Percentiles rank a stretch among this genome's conserved stretches.
phyloP scores from a whole-genome alignment of 768 basidiomycete genomes.

The Lenzites betulinus region DNA sequence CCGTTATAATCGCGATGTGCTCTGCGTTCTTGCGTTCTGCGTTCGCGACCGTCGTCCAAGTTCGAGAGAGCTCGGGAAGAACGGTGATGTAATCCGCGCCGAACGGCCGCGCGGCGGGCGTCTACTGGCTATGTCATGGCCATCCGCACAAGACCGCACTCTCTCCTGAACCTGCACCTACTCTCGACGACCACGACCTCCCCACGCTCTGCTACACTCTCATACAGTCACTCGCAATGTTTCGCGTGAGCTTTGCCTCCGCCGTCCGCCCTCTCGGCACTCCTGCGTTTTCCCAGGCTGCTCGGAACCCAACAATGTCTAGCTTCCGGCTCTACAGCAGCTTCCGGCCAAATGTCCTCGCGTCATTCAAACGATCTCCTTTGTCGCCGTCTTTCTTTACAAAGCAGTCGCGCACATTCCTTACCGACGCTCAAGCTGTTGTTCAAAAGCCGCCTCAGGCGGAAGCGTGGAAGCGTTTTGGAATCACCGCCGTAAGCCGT shows the following conservation, averaged over 20 bases:
- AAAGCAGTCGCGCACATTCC: constrained; percentile 46
- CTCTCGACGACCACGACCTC: background rate
- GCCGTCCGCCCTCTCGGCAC: constrained; percentile 26
- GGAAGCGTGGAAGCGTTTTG: constrained; percentile 51
- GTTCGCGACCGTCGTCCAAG: background rate
- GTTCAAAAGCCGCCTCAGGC: constrained; percentile 39
- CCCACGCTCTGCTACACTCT: background rate
- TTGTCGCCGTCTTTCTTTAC: constrained; percentile 26
- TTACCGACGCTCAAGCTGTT: constrained; percentile 46
- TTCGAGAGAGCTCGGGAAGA: constrained; percentile 14
- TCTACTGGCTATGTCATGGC: constrained; percentile 10
- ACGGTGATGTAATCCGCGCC: constrained; percentile 15
- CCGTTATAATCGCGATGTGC: too few species aligned
- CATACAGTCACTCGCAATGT: constrained; percentile 22
- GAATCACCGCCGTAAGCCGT: constrained; percentile 52
- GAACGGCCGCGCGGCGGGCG: constrained; percentile 1
- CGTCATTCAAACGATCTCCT: constrained; percentile 31
- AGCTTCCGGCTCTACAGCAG: constrained; percentile 36
- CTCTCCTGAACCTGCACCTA: background rate
- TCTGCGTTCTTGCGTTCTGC: too few species aligned
- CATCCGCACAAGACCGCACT: background rate
- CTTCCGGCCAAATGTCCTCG: constrained; percentile 34
- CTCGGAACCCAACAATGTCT: constrained; percentile 21
- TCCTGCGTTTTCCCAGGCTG: constrained; percentile 23
- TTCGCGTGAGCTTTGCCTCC: constrained; percentile 29